Evolutionary conservation across 345 rosid genomes (phyloP).

Genomic region (Gossypium sturtianum): DNA sequence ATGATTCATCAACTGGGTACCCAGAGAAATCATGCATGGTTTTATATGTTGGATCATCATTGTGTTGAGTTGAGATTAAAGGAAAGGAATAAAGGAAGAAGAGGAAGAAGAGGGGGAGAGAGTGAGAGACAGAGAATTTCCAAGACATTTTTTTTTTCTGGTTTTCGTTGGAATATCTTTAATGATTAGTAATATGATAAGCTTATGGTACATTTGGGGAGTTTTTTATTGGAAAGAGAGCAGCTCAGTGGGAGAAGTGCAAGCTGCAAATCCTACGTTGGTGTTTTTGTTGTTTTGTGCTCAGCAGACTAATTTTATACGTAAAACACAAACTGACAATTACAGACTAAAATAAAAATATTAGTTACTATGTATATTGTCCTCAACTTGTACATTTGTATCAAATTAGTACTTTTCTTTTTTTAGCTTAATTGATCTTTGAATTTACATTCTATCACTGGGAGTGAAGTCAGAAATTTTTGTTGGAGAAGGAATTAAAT

Average conservation of each 20-base stretch:
- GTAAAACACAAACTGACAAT: not conserved
- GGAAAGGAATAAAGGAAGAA: not conserved
- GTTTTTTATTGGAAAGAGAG: no score
- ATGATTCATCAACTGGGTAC: conserved; percentile 49
- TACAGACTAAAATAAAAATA: not conserved
- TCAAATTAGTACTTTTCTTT: no score
- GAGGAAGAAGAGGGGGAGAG: not conserved
- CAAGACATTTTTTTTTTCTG: not conserved
- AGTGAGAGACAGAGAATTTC: not conserved
- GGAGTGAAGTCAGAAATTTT: no score
- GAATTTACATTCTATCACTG: no score
- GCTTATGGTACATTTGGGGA: not conserved
- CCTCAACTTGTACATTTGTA: no score
- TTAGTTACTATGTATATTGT: no score
- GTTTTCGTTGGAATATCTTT: not conserved
- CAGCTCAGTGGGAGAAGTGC: not conserved
- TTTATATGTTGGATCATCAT: not conserved
- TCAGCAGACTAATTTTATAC: not conserved
- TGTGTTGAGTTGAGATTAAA: not conserved
- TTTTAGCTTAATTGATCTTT: no score
- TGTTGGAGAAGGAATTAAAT: no score
- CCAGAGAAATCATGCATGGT: conserved; percentile 5
- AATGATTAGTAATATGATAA: not conserved
- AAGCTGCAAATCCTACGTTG: not conserved
- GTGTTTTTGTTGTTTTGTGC: not conserved